Base-by-base conservation (phyloP, 1,284 basidiomycete genomes). In the Ganoderma lingzhi region DNA sequence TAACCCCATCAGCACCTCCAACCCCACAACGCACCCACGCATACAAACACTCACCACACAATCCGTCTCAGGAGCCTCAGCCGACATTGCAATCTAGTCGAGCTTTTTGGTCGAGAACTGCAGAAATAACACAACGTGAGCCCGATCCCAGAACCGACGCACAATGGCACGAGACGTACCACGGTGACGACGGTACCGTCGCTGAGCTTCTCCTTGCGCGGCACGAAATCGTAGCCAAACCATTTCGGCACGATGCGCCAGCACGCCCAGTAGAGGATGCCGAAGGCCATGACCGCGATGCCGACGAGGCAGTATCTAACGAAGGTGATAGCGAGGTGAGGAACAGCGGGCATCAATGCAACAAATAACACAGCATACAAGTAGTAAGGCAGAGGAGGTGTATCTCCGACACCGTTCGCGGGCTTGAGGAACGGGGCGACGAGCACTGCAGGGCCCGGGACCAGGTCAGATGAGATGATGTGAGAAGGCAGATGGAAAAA, bases 371-470 rank as follows among this genome's bases (percentile, higher is more conserved):
- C 28, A 41, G 78, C 84, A 32, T 68, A 88, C 82, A 90, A 74
- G 73, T 88, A 90, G 71, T 89, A 89, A 3, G 88, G 87, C 45
- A 90, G 75, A 6, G 87, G 88, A 3, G 87, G 88, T 0, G 87
- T 88, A 71, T 90, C 87, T 8, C 89, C 89, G 0, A 87, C 81
- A 5, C 83, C 82, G 70, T 87, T 86, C 0, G 84, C 78, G 3
- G 90, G 89, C 30, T 76, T 84, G 3, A 91, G 68, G 81, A 87
- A 91, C 0, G 89, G 89, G 1, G 84, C 84, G 35, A 90, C 74
- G 6, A 90, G 78, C 51, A 90, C 87, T 88, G 42, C 1, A 42
- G 60, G 58, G 8, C 4, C n/a, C 30, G 6, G 55, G 19, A 3
- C 37, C 15, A 8, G 6, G 23, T 15, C 23, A n/a, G 35, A 23